Evolutionary conservation across 2,329 filamentous ascomycete genomes (phyloP), one percentile per base, ranked within the genome.

Genomic region (Coniochaeta ligniaria): DNA sequence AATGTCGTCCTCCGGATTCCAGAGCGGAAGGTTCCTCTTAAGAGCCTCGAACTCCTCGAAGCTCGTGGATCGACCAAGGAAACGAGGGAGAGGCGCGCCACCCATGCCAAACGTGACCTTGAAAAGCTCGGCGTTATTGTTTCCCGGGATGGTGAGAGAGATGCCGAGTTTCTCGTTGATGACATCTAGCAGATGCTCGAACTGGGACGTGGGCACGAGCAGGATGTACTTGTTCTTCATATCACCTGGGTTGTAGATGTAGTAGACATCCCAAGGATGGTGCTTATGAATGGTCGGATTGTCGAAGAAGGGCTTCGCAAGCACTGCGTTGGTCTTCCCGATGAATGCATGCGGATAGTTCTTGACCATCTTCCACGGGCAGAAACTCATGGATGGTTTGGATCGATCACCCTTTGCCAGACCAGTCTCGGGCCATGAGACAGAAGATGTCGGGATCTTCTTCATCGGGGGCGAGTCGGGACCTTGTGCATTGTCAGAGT

Each of bases 261-360:
- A 92, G 72, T 88, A 92, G 60, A 96, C 76, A 63, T 94, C 86
- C 92, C 92, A 96, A 12, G 76, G 69, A 61, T 84, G 80, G 2
- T 77, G 73, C 66, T 82, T 83, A 64, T 89, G 78, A 57, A 91
- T 81, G 2, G 71, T 72, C 38, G 82, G 78, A 3, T 71, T 68
- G 36, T 83, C 77, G 66, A 91, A 91, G 71, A 83, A 81, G 0
- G 75, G 74, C 24, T 65, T 67, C 5, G 76, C 83, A 65, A 66
- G 79, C 68, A 72, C 80, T 63, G 67, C 74, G 67, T 83, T 89
- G 61, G 61, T 62, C 62, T 78, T 79, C 60, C 81, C 80, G 50
- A 87, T 81, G 69, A 82, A 90, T 60, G 74, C 78, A 63, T 82
- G 79, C 0, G 85, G 83, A 66, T 88, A 92, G 22, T 76, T 78